Evolutionary conservation across 106 monocot species (phyloP), one percentile per base, ranked within the genome.

Genomic region (Chionographis japonica): DNA sequence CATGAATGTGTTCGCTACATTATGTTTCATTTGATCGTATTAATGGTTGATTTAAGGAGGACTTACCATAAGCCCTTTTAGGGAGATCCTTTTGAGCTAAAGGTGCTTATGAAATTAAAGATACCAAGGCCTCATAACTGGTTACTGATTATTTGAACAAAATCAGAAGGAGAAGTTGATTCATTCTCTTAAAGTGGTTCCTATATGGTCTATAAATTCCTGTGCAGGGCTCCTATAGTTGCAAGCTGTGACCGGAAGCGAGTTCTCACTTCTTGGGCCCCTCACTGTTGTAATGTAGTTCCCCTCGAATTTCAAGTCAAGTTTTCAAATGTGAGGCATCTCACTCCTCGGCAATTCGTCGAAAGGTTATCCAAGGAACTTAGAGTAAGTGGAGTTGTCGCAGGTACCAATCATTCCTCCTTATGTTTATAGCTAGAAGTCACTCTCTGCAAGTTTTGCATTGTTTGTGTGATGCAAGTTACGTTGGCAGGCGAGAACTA

Each of bases 291-390:
- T 37, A 67, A 85, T 73, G 68, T 85, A 50, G 72, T 71, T 41
- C 97, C 97, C 7, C 43, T 85, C 10, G 97, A 97, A 79, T 97
- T 78, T 74, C 84, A 90, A 61, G 87, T 97, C 60, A 86, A 97
- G 49, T 97, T 97, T 76, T 83, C 92, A 72, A 85, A 72, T 41
- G 97, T 97, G 57, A 84, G 97, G 74, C 79, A 92, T 71, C 86
- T 92, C 14, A 78, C 85, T 57, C 92, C 97, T 2, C 63, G 78
- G 12, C 80, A 92, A 73, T 97, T 97, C 46, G 92, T 97, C 40
- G 97, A 97, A 72, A 84, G 80, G 71, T 77, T 97, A 61, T 83
- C 97, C 39, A 78, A 79, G 70, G 97, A 97, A 54, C 86, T 97
- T 46, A 69, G 78, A 78, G 72, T 92, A 67, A 85, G 78, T 62